These are phyloP conservation scores for Lachancea dasiensis DNA, from an alignment of 805 yeast species.

Conservation along the genomic window DNA sequence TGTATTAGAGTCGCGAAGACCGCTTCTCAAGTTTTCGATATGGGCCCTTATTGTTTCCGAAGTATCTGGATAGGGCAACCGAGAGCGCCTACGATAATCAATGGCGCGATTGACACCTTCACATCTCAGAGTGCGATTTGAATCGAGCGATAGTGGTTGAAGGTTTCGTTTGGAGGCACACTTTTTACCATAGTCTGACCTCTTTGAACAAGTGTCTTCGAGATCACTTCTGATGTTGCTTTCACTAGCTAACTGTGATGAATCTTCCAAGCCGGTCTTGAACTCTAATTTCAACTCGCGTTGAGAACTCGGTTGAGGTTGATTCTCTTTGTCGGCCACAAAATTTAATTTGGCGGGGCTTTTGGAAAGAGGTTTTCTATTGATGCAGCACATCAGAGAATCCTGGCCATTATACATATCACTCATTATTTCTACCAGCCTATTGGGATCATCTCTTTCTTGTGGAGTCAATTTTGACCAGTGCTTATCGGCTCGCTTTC, in stretches of 20 bases:
- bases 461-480: conserved; percentile 21
- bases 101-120: neutral
- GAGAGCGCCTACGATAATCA: neutral
- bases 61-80: conserved; percentile 6
- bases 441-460: conserved; percentile 21
- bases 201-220: neutral
- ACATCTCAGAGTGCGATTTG: conserved; percentile 5
- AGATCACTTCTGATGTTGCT: neutral
- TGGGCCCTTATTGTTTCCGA: conserved; percentile 4
- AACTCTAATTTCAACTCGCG: conserved; percentile 7
- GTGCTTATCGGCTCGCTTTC: conserved; percentile 21
- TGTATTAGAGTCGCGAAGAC: neutral
- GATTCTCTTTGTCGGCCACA: neutral
- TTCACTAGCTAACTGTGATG: conserved; percentile 8
- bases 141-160: conserved; percentile 1
- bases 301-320: conserved; percentile 1
- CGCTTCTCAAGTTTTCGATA: conserved; percentile 2
- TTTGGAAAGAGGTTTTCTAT: conserved; percentile 8
- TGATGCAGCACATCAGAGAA: conserved; percentile 18
- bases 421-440: conserved; percentile 22
- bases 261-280: conserved; percentile 10
- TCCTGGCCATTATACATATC: conserved; percentile 23
- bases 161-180: conserved; percentile 2
- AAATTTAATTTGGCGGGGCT: conserved; percentile 1
- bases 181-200: conserved; percentile 1